phyloP scores from a whole-genome alignment of 1,139 yeast species.

The Casaregolazyma lundiana region DNA sequence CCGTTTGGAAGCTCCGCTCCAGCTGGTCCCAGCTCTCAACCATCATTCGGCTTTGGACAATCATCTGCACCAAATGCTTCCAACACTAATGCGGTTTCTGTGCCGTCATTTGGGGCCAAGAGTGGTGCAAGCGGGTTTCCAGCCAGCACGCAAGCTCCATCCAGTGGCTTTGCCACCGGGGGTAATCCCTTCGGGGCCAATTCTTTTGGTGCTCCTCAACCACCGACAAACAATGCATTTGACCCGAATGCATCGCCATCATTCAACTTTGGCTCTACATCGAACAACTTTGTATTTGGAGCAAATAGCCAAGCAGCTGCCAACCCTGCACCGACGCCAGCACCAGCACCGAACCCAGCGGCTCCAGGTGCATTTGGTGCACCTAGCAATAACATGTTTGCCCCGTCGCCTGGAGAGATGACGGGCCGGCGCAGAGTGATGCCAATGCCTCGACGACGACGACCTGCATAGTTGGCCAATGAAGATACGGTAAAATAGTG shows the following conservation, averaged over 20 bases:
- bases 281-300: neutral
- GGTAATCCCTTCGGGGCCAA: slow-evolving; percentile 7
- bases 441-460: slow-evolving; percentile 10
- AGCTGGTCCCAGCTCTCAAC: neutral
- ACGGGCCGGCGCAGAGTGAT: slow-evolving; percentile 4
- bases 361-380: neutral
- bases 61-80: neutral
- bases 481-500: neutral
- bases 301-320: neutral
- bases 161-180: slow-evolving; percentile 6
- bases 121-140: slow-evolving; percentile 4
- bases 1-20: neutral
- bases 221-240: slow-evolving; percentile 1
- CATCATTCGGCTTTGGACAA: neutral
- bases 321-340: neutral
- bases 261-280: slow-evolving; percentile 7
- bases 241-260: slow-evolving; percentile 2
- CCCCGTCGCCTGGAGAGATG: slow-evolving; percentile 4
- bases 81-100: neutral
- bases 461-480: neutral
- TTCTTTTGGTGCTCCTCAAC: neutral
- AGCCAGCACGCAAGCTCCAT: neutral
- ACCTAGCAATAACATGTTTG: slow-evolving; percentile 9
- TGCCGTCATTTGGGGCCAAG: slow-evolving; percentile 6
- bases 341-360: slow-evolving; percentile 3